Conservation (phyloP, 2,329 filamentous ascomycete genomes). For the Pochonia chlamydosporia region DNA sequence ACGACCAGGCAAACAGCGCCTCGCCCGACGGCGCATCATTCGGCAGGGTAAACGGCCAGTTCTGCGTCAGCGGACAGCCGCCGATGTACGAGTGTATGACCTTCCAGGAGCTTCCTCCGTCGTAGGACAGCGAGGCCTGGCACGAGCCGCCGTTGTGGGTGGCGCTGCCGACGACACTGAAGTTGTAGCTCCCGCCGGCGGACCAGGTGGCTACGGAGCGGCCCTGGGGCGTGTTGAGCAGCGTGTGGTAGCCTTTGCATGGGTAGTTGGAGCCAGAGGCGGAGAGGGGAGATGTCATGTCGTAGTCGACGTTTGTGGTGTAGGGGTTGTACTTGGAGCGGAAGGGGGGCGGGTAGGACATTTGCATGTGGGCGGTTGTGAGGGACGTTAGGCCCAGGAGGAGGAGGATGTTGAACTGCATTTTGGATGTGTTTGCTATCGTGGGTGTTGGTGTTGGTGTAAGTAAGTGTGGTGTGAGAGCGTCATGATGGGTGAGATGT, state of each 20-base stretch:
- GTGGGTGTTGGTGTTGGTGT: not conserved
- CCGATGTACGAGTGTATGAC: constrained; percentile 58
- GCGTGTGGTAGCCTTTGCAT: constrained; percentile 61
- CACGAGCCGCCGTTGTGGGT: constrained; percentile 67
- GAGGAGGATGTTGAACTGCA: not conserved
- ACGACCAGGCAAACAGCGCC: constrained; percentile 69
- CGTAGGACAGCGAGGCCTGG: constrained; percentile 69
- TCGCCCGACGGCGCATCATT: constrained; percentile 53
- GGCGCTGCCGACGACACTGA: constrained; percentile 58
- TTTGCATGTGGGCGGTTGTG: constrained; percentile 51
- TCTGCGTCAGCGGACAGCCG: constrained; percentile 45
- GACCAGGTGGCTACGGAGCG: constrained; percentile 53
- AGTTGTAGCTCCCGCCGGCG: constrained; percentile 56
- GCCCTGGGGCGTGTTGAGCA: constrained; percentile 43
- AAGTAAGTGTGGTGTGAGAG: not conserved
- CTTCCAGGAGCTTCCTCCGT: constrained; percentile 63
- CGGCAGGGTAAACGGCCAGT: constrained; percentile 63
- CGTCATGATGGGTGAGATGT: not conserved
- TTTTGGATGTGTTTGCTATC: not conserved
- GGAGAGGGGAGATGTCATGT: constrained; percentile 62
- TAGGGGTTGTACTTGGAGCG: constrained; percentile 47
- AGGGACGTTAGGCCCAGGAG: constrained; percentile 34
- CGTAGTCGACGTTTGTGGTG: constrained; percentile 56
- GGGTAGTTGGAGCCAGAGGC: constrained; percentile 61
- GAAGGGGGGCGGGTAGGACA: constrained; percentile 46